These are phyloP conservation scores for Trametes hirsuta DNA, from an alignment of 1,284 basidiomycete species.

Conservation along the genomic window DNA sequence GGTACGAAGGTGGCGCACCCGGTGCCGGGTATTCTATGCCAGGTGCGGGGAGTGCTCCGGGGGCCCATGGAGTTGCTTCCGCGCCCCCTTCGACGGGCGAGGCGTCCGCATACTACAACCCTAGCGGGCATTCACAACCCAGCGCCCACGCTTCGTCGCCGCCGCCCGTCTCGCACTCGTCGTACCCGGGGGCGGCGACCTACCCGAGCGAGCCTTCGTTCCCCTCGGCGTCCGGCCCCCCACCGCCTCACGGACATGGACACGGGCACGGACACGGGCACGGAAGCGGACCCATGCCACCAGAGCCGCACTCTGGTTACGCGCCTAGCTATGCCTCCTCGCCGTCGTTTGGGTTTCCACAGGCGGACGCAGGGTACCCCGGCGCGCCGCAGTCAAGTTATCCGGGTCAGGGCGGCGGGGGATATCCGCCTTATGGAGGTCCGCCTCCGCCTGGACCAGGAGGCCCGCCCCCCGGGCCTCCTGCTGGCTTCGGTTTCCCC, in stretches of 20 bases:
- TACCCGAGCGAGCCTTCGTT: conserved; percentile 1
- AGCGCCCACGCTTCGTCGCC: conserved; percentile 16
- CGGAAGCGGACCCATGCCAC: neutral
- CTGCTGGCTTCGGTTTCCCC: conserved; percentile 27
- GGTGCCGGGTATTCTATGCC: neutral
- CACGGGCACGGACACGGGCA: conserved; percentile 1
- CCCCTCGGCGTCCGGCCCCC: conserved; percentile 7
- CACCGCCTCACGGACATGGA: conserved; percentile 1
- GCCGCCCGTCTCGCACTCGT: conserved; percentile 10
- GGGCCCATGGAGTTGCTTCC: conserved; percentile 10
- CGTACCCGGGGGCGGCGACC: conserved; percentile 11
- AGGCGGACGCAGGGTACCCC: conserved; percentile 17
- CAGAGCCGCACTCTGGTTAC: conserved; percentile 9
- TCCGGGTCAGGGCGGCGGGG: conserved; percentile 16
- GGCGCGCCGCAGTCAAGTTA: conserved; percentile 12
- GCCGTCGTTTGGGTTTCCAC: conserved; percentile 17
- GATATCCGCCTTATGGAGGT: conserved; percentile 20
- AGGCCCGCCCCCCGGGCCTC: neutral
- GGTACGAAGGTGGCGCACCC: neutral
- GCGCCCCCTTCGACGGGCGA: conserved; percentile 16
- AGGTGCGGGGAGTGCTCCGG: neutral
- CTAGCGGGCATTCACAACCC: conserved; percentile 2
- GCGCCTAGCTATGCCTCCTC: conserved; percentile 25
- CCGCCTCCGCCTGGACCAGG: conserved; percentile 13
- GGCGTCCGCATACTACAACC: conserved; percentile 18